Base-by-base conservation (phyloP, 73 alveolate genomes). In the Paramecium primaurelia region DNA sequence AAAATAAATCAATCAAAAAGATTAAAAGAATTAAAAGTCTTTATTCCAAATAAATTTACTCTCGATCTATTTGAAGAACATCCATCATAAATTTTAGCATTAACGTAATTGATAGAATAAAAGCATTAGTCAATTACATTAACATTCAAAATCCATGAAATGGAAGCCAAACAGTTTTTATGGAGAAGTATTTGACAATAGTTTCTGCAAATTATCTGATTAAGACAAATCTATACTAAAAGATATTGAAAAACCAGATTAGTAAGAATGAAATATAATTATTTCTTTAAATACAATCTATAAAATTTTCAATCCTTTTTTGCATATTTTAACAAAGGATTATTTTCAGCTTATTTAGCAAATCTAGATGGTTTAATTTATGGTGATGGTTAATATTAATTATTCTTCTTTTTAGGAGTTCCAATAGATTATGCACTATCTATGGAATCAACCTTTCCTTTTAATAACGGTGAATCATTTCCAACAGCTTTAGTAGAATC, bases 361-460 rank as follows among this genome's bases (percentile, higher is more conserved):
- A 80, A 80, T 44, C 73, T 40, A 18, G 91, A 80, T 44, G 91
- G 91, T 28, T 80, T 80, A 11, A 80, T 40, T 25, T 80, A 25
- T 26, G 91, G 91, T 34, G 77, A 45, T 26, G 91, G 77, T 80
- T 80, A 80, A 47, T 40, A 80, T 75, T 75, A 36, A 25, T 38
- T 38, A 14, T 22, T 42, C 68, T 75, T 75, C 47, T 38, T 75
- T 18, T 25, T 38, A 22, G 88, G 88, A 75, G 88, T 38, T 75
- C 88, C 88, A 75, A 75, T 75, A 4, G 58, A 38, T 75, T 36
- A 42, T 12, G 60, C 12, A 80, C 91, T 80, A 11, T 80, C 91
- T 12, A 45, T 14, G 0, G 71, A 80, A 11, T 80, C 91, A n/a
- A 45, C 38, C 25, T 49, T 80, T 80, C 91, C 91, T 45, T 40